Evolutionary conservation across 306 rosid genomes (phyloP), one percentile per base, ranked within the genome.

Genomic region (Casuarina cunninghamiana): DNA sequence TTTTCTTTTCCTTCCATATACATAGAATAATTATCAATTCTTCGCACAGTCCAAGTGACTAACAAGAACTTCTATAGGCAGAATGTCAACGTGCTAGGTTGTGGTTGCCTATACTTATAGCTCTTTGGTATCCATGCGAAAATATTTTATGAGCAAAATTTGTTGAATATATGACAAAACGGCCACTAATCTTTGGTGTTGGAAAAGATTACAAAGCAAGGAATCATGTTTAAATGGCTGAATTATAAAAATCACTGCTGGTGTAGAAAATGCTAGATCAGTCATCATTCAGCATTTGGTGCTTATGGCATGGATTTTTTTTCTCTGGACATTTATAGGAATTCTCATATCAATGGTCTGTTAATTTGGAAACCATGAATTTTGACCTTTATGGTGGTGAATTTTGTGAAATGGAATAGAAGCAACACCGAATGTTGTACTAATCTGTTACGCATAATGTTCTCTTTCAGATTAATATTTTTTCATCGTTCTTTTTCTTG

Each of bases 211-310:
- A 37, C 6, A 38, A 63, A 63, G 46, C 6, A 38, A 37, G 50
- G 49, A 41, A 66, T 8, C 35, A 9, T 17, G 71, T 41, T 62
- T 66, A 41, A 41, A 42, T 17, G 32, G 42, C 41, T 62, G 71
- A 66, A 66, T 5, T 41, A 66, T 21, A 17, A 13, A 66, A 66
- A 35, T 66, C 48, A 66, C n/a, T 66, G 49, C 46, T 66, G 71
- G 71, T 39, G 17, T 17, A 49, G 32, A 11, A 66, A 45, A 7
- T 66, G 42, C 49, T 11, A 66, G 26, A 41, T 66, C 17, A n/a
- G 50, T 66, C 26, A 17, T 3, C 35, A 2, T 41, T 17, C 17
- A 15, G 49, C 6, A 21, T 63, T 3, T 38, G 42, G 4, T 38
- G 6, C 32, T 62, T 63, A 45, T 38, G 6, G 69, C 9, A 4